Evolutionary conservation across 306 rosid genomes (phyloP), one percentile per base, ranked within the genome.

Genomic region (Dryas drummondii): DNA sequence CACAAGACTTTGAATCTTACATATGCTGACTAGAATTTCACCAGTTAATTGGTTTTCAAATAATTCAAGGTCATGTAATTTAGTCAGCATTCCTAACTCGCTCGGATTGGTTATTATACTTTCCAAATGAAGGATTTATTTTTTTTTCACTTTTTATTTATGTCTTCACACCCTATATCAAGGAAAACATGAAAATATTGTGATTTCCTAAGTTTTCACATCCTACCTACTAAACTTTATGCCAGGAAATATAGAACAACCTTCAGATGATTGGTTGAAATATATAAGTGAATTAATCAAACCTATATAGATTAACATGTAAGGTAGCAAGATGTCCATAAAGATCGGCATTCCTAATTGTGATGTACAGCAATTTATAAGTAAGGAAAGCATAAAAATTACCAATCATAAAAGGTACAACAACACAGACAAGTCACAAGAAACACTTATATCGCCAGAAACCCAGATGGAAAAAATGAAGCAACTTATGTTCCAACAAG

Each of bases 1-100:
- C 81, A 83, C 46, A 50, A 94, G 96, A 64, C 83, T 72, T 53
- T 71, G 89, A 79, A 90, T 91, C 91, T 90, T 94, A 97, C 98
- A 94, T 12, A 94, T 71, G 61, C 90, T 83, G 4, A 77, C 78
- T 4, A 97, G 98, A 82, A 94, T 90, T 80, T 90, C 88, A 37
- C 98, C 98, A 0, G 68, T 82, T 22, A 22, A 22, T 0, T 22
- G 22, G 22, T 22, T 22, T 22, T 22, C 22, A 62, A 84, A 90
- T 80, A 90, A 70, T 55, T 81, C 78, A 71, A 94, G 90, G 42
- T 83, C 86, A 51, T 56, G 22, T 47, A 94, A 74, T 66, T 81
- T n/a, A 64, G 80, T 76, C 72, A 91, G 77, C 79, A 72, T 83
- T 9, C 97, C 98, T 22, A 94, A 44, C 22, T 22, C 22, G 22